Conservation (phyloP, 1,139 yeast species). For the Arxiozyma heterogenica region DNA sequence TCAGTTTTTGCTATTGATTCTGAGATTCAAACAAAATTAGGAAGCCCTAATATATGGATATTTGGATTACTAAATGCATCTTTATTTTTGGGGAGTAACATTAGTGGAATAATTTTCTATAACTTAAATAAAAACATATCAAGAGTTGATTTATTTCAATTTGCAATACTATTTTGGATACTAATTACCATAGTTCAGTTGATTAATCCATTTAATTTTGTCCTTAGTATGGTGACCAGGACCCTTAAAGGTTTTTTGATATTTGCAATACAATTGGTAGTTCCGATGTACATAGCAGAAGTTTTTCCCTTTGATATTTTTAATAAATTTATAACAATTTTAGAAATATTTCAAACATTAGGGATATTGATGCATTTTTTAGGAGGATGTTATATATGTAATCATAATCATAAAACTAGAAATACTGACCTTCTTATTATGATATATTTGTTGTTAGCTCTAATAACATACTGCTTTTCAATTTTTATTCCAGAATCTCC, state of each 20-base stretch:
- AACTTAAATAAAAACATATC: constrained; percentile 24
- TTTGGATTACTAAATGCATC: background rate
- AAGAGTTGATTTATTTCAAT: constrained; percentile 23
- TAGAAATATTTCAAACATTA: background rate
- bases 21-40: background rate
- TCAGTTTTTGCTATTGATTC: background rate
- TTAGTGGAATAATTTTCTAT: constrained; percentile 35
- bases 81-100: constrained; percentile 26
- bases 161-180: constrained; percentile 29
- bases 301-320: background rate
- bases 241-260: background rate
- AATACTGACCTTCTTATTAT: constrained; percentile 64
- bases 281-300: background rate
- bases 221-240: background rate
- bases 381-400: constrained; percentile 39
- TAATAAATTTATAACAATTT: background rate
- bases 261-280: background rate
- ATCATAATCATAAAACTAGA: constrained; percentile 45
- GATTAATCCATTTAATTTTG: constrained; percentile 27
- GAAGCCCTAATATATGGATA: background rate
- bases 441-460: constrained; percentile 50
- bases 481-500: constrained; percentile 64
- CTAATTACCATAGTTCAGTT: constrained; percentile 24
- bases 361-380: constrained; percentile 32
- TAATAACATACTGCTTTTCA: constrained; percentile 25